phyloP scores from a whole-genome alignment of 2,329 filamentous ascomycete species.

The Ceratocystis cubensis region DNA sequence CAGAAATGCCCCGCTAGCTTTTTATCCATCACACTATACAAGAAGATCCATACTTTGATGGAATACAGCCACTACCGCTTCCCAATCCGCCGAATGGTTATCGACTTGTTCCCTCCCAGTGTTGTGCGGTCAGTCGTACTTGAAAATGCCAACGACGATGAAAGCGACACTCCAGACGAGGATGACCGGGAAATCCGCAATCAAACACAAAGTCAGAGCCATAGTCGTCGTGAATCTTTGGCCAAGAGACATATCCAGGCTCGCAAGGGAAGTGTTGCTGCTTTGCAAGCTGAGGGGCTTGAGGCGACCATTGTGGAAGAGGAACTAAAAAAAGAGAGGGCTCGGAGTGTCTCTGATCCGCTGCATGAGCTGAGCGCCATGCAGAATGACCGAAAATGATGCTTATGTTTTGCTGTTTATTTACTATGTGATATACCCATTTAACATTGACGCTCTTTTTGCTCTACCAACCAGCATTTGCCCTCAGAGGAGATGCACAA shows the following conservation, averaged over 20 bases:
- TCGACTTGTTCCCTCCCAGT: conserved; percentile 87
- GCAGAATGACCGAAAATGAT: neutral
- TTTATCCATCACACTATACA: conserved; percentile 63
- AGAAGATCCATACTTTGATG: conserved; percentile 69
- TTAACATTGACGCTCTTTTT: neutral
- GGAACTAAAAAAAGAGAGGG: conserved; percentile 41
- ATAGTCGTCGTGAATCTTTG: conserved; percentile 14
- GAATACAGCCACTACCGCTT: conserved; percentile 84
- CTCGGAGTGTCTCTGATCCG: conserved; percentile 41
- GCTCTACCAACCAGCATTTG: neutral
- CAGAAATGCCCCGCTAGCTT: conserved; percentile 64
- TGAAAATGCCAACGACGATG: conserved; percentile 47
- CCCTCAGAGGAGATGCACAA: neutral
- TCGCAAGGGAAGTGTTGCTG: conserved; percentile 19
- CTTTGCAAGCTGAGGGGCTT: conserved; percentile 11
- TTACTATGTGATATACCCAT: conserved; percentile 1
- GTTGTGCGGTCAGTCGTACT: conserved; percentile 77
- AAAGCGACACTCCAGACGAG: conserved; percentile 33
- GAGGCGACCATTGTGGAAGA: conserved; percentile 25
- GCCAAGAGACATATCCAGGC: conserved; percentile 10
- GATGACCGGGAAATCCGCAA: conserved; percentile 28
- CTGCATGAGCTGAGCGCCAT: conserved; percentile 20
- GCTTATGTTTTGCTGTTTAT: conserved; percentile 12
- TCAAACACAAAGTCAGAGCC: conserved; percentile 7
- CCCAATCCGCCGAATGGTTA: conserved; percentile 73